Evolutionary conservation across 1,139 yeast species (phyloP).

Genomic region (Sugiyamaella neomexicana): DNA sequence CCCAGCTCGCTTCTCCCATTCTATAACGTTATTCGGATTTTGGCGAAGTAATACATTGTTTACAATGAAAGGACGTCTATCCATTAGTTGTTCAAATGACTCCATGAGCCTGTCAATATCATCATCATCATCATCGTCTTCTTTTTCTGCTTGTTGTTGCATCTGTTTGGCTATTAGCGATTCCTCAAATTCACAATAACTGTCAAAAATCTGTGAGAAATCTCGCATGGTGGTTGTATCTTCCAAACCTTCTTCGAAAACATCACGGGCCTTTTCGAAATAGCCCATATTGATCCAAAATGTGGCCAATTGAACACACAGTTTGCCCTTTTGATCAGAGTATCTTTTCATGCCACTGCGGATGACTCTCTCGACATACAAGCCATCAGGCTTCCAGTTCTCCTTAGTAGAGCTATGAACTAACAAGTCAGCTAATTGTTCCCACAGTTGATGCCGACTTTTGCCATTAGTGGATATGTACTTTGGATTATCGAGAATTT

Average conservation of each 20-base stretch:
- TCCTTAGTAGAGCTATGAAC: slow-evolving; percentile 34
- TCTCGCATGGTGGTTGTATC: slow-evolving; percentile 57
- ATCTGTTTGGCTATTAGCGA: slow-evolving; percentile 45
- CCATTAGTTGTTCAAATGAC: slow-evolving; percentile 56
- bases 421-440: slow-evolving; percentile 51
- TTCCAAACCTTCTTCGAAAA: slow-evolving; percentile 50
- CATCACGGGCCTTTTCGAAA: slow-evolving; percentile 48
- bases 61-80: slow-evolving; percentile 54
- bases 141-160: slow-evolving; percentile 35
- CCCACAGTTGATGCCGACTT: slow-evolving; percentile 48
- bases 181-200: slow-evolving; percentile 65
- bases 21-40: slow-evolving; percentile 59
- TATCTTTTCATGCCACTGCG: slow-evolving; percentile 47
- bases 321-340: slow-evolving; percentile 60
- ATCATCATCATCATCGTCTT: slow-evolving; percentile 35
- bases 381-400: slow-evolving; percentile 7
- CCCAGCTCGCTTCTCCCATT: slow-evolving; percentile 66
- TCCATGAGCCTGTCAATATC: slow-evolving; percentile 48
- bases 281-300: slow-evolving; percentile 47
- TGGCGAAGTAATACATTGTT: slow-evolving; percentile 69
- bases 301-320: slow-evolving; percentile 53
- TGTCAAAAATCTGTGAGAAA: slow-evolving; percentile 64
- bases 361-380: slow-evolving; percentile 43
- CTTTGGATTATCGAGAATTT: slow-evolving; percentile 38
- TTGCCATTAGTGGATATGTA: slow-evolving; percentile 42